Evolutionary conservation across 1,139 yeast species (phyloP).

Genomic region (Pichia sp.): DNA sequence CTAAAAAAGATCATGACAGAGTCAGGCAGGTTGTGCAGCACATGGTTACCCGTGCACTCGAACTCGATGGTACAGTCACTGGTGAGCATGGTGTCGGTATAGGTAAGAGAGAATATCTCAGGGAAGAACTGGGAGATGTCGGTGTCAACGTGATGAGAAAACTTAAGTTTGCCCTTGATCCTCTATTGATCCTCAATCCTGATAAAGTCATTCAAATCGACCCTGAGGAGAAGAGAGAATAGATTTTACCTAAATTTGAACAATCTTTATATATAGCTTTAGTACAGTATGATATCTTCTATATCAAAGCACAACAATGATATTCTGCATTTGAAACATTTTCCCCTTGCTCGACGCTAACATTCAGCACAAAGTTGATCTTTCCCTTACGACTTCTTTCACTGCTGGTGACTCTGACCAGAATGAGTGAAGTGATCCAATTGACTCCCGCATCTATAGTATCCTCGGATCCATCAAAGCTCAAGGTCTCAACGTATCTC

Average conservation of each 20-base stretch:
- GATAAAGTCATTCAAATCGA: conserved; percentile 69
- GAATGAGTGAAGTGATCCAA: conserved; percentile 8
- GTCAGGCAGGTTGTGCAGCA: conserved; percentile 58
- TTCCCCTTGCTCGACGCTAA: not conserved
- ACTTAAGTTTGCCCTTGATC: conserved; percentile 68
- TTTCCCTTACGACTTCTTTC: not conserved
- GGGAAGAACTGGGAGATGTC: conserved; percentile 62
- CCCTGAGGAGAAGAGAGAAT: conserved; percentile 16
- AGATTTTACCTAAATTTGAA: not conserved
- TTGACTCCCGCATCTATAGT: conserved; percentile 7
- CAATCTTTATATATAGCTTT: too few species aligned
- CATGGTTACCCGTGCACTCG: conserved; percentile 63
- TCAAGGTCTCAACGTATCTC: not conserved
- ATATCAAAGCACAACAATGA: conserved; percentile 4
- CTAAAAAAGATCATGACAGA: conserved; percentile 40
- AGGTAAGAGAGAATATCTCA: conserved; percentile 65
- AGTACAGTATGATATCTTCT: not conserved
- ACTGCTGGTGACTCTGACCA: not conserved
- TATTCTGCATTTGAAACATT: not conserved
- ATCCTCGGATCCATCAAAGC: too few species aligned
- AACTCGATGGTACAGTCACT: conserved; percentile 77
- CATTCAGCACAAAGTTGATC: conserved; percentile 2
- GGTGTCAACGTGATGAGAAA: conserved; percentile 72
- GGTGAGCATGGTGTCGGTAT: conserved; percentile 90
- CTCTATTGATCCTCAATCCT: conserved; percentile 67